Conservation (phyloP, 1,284 basidiomycete genomes). For the Marasmius oreades region DNA sequence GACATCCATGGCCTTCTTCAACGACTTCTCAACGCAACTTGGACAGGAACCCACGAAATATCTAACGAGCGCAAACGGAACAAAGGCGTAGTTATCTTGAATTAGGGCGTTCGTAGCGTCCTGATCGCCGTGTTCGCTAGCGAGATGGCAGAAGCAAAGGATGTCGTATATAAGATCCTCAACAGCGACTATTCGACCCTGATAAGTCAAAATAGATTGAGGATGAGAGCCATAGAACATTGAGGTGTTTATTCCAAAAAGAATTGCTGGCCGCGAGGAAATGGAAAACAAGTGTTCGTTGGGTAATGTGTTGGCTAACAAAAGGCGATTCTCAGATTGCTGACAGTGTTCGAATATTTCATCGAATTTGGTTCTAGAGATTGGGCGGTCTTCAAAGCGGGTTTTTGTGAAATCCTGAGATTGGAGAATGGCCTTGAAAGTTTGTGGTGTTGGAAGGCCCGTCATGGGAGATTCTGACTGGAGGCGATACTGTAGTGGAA, state of each 20-base stretch:
- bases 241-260: not conserved
- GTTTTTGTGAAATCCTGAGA: too few relatives aligned
- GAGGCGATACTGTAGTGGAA: too few relatives aligned
- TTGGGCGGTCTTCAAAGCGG: too few relatives aligned
- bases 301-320: too few relatives aligned
- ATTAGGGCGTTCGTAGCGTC: conserved; percentile 68
- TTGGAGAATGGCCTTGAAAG: too few relatives aligned
- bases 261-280: not conserved
- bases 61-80: conserved; percentile 76
- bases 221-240: not conserved
- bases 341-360: too few relatives aligned
- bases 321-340: too few relatives aligned
- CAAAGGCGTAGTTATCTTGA: conserved; percentile 68
- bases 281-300: not conserved
- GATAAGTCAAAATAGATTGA: not conserved
- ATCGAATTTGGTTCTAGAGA: too few relatives aligned
- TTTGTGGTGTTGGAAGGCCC: too few relatives aligned
- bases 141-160: conserved; percentile 65
- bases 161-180: conserved; percentile 75
- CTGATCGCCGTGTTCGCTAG: conserved; percentile 68
- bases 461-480: too few relatives aligned
- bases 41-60: conserved; percentile 76
- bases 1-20: conserved; percentile 5
- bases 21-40: conserved; percentile 42
- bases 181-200: conserved; percentile 55